These are phyloP conservation scores for Lachnellula suecica DNA, from an alignment of 2,329 filamentous ascomycete species.

Conservation along the genomic window DNA sequence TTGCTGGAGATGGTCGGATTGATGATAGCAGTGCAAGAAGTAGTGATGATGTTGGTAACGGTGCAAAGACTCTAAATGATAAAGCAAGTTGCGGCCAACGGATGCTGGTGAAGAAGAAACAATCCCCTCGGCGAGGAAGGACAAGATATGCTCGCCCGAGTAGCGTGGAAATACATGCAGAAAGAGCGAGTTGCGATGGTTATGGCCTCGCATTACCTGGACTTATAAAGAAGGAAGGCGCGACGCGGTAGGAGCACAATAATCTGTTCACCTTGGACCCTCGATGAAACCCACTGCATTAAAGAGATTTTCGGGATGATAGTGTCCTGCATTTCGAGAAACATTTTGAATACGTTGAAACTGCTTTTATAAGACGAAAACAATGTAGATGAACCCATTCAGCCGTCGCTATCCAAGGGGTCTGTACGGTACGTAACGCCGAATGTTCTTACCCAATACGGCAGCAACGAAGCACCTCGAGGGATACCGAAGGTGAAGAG, in stretches of 20 bases:
- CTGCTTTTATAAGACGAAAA: too few relatives aligned
- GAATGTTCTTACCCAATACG: neutral
- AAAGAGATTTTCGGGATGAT: too few relatives aligned
- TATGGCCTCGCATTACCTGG: neutral
- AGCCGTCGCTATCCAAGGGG: too few relatives aligned
- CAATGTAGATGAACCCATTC: too few relatives aligned
- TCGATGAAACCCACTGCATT: too few relatives aligned
- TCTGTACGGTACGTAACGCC: too few relatives aligned
- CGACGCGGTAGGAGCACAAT: too few relatives aligned
- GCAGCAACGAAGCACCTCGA: neutral
- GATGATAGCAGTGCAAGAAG: neutral
- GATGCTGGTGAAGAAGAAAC: neutral
- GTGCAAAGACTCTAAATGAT: neutral
- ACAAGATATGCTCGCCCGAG: neutral
- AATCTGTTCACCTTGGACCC: too few relatives aligned
- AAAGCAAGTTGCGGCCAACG: neutral
- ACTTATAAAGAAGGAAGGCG: neutral
- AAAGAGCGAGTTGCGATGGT: neutral
- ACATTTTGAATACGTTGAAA: too few relatives aligned
- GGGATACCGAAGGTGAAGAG: too few relatives aligned
- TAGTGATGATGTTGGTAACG: neutral
- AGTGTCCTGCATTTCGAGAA: too few relatives aligned
- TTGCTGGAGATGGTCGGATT: neutral
- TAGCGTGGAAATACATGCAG: neutral
- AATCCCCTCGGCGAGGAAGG: neutral